Evolutionary conservation across 2,329 filamentous ascomycete genomes (phyloP).

Genomic region (Exophiala xenobiotica): DNA sequence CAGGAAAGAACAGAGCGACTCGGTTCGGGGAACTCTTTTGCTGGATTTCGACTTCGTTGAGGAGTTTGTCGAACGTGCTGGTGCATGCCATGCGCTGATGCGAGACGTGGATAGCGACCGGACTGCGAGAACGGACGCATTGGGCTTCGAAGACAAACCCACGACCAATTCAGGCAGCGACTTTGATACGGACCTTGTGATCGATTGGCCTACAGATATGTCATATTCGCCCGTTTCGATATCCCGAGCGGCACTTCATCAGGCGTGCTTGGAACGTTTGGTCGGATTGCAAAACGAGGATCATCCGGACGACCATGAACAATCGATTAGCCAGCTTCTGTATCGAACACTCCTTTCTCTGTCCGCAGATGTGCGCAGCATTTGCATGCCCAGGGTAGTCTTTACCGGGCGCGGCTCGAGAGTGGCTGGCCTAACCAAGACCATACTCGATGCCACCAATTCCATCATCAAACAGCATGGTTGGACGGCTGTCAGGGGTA

Average conservation of each 20-base stretch:
- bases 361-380: constrained; percentile 75
- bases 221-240: constrained; percentile 46
- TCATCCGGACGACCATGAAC: constrained; percentile 82
- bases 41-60: constrained; percentile 34
- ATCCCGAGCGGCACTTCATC: constrained; percentile 67
- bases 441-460: constrained; percentile 73
- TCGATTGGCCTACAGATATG: constrained; percentile 29
- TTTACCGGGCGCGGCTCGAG: constrained; percentile 79
- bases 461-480: constrained; percentile 64
- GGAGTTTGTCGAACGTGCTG: constrained; percentile 27
- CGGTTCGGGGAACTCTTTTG: constrained; percentile 12
- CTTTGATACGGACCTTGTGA: constrained; percentile 7
- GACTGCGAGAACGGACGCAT: constrained; percentile 1
- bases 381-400: constrained; percentile 85
- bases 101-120: constrained; percentile 5
- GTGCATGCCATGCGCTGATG: constrained; percentile 19
- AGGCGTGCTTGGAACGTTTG: constrained; percentile 72
- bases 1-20: constrained; percentile 17
- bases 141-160: constrained; percentile 11
- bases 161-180: neutral
- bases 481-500: constrained; percentile 75
- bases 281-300: constrained; percentile 59
- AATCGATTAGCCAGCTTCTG: constrained; percentile 72
- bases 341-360: constrained; percentile 74
- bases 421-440: constrained; percentile 74